Percentiles rank a stretch among this genome's conserved stretches.
These are phyloP conservation scores for Blumeria graminis DNA, from an alignment of 2,329 filamentous ascomycete genomes.

Conservation along the genomic window DNA sequence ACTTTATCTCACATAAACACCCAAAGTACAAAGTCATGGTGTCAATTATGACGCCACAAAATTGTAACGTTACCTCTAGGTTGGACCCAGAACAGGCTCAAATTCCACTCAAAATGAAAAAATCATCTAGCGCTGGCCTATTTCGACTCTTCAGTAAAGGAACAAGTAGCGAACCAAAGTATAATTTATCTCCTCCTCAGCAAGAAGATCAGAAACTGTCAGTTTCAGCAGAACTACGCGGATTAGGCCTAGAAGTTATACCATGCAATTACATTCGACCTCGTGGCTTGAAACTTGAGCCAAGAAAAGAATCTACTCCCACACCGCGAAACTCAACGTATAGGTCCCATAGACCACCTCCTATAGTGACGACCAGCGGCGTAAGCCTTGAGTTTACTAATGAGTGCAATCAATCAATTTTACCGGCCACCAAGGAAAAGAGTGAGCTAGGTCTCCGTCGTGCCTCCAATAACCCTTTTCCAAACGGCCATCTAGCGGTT, in stretches of 20 bases:
- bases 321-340: background rate
- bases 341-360: no score
- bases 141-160: constrained; percentile 2
- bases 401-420: no score
- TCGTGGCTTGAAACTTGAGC: background rate
- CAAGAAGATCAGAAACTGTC: background rate
- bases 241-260: background rate
- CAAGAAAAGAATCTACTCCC: background rate
- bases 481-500: no score
- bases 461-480: background rate
- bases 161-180: background rate
- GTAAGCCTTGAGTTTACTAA: background rate
- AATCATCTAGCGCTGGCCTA: background rate
- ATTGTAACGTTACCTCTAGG: no score
- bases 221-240: background rate
- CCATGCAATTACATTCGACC: background rate
- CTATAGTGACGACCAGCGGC: background rate
- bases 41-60: no score
- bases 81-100: background rate
- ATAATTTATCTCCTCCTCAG: background rate
- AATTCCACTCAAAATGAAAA: constrained; percentile 2
- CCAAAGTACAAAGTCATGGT: no score
- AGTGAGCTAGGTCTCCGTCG: background rate
- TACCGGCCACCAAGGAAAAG: background rate
- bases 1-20: no score